Evolutionary conservation across 1,284 basidiomycete species (phyloP).

Genomic region (Ceratobasidium theobromae): DNA sequence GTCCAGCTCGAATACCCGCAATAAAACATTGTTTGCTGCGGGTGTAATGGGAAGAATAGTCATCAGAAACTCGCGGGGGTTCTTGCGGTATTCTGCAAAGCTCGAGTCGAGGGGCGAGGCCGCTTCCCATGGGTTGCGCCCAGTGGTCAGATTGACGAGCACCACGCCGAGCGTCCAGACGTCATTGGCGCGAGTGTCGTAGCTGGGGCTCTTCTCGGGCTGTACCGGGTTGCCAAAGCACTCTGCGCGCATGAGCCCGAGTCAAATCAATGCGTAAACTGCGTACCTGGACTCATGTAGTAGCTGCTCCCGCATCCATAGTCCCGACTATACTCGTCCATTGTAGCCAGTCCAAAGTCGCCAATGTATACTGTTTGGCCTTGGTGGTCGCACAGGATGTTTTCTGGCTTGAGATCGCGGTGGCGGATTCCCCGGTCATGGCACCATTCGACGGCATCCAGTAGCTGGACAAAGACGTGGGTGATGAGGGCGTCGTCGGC

Average conservation of each 20-base stretch:
- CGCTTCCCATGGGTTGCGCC: conserved; percentile 86
- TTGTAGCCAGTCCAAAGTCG: conserved; percentile 96
- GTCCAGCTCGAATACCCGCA: conserved; percentile 43
- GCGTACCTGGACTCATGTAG: conserved; percentile 89
- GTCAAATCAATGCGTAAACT: not conserved
- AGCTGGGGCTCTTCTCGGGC: conserved; percentile 55
- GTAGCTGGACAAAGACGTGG: conserved; percentile 32
- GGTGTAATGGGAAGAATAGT: conserved; percentile 32
- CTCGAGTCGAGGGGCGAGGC: conserved; percentile 72
- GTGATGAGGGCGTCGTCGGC: conserved; percentile 23
- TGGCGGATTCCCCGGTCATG: conserved; percentile 72
- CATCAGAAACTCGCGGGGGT: conserved; percentile 30
- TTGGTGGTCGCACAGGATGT: conserved; percentile 75
- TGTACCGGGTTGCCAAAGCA: conserved; percentile 2
- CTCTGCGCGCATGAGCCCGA: not conserved
- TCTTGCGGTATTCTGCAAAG: conserved; percentile 25
- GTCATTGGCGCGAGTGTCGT: conserved; percentile 68
- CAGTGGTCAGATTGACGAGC: conserved; percentile 88
- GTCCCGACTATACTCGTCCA: conserved; percentile 82
- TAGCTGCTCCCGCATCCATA: conserved; percentile 96
- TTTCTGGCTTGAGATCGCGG: conserved; percentile 97
- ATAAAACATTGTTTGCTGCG: conserved; percentile 33
- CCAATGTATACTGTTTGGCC: conserved; percentile 82
- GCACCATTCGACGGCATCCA: conserved; percentile 33
- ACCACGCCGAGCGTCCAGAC: conserved; percentile 95